Conservation (phyloP, 768 basidiomycete species). For the Pisolithus sp. region DNA sequence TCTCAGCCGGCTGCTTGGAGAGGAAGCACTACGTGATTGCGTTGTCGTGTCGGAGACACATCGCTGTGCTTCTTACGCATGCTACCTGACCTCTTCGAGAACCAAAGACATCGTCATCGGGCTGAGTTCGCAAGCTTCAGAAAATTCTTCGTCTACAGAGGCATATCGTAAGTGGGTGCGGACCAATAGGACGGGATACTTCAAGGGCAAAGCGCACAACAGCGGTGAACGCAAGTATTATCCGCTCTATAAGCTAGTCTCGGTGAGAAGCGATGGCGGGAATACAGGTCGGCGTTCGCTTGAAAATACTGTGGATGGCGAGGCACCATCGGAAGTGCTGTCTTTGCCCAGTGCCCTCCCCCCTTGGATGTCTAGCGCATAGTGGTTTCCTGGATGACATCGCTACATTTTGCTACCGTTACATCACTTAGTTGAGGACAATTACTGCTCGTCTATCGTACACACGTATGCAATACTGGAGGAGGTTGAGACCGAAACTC, state of each 20-base stretch:
- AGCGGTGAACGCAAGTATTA: slow-evolving; percentile 18
- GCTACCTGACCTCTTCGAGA: slow-evolving; percentile 16
- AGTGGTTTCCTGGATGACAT: too few relatives aligned
- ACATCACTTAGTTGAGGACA: too few relatives aligned
- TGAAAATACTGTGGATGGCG: background rate
- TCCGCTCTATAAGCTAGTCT: slow-evolving; percentile 27
- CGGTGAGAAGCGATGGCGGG: slow-evolving; percentile 15
- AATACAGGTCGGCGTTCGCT: slow-evolving; percentile 16
- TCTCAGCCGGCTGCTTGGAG: slow-evolving; percentile 23
- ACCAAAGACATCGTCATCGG: slow-evolving; percentile 21
- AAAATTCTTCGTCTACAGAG: slow-evolving; percentile 9
- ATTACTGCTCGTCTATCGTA: too few relatives aligned
- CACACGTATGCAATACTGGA: too few relatives aligned
- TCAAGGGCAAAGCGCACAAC: slow-evolving; percentile 19
- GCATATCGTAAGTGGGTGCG: slow-evolving; percentile 19
- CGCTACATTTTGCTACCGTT: too few relatives aligned
- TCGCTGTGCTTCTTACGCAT: slow-evolving; percentile 28
- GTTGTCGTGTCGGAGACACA: slow-evolving; percentile 32
- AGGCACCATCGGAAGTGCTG: background rate
- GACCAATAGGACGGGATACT: slow-evolving; percentile 18
- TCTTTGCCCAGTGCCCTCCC: slow-evolving; percentile 9
- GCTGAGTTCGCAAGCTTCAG: slow-evolving; percentile 15
- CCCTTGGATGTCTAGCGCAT: slow-evolving; percentile 7
- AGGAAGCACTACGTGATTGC: slow-evolving; percentile 14
- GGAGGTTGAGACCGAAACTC: too few relatives aligned